These are phyloP conservation scores for Globisporangium abappressorium DNA, from an alignment of 352 stramenopile species.

Conservation along the genomic window DNA sequence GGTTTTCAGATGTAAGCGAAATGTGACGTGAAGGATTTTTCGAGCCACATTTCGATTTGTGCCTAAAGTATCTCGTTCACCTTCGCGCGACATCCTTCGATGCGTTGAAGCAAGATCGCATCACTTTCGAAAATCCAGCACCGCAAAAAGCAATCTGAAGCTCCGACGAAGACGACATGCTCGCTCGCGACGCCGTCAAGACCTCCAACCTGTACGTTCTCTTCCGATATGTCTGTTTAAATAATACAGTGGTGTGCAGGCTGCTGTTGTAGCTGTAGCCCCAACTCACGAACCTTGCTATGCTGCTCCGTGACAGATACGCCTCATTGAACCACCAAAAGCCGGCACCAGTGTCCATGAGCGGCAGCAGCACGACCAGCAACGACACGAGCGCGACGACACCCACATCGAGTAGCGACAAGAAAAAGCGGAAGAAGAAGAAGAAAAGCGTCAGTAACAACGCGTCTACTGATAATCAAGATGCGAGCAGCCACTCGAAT, in stretches of 20 bases:
- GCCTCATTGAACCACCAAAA: conserved; percentile 14
- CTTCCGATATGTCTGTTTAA: background rate
- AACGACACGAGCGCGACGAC: conserved; percentile 19
- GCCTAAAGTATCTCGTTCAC: background rate
- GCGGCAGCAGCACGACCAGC: conserved; percentile 24
- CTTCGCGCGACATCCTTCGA: conserved; percentile 2
- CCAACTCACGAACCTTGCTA: background rate
- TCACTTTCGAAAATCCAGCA: conserved; percentile 3
- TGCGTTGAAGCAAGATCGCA: conserved; percentile 7
- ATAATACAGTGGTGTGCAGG: background rate
- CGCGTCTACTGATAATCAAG: background rate
- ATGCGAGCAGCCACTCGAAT: background rate
- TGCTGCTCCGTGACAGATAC: conserved; percentile 8
- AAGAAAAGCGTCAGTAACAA: conserved; percentile 18
- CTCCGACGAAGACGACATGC: conserved; percentile 16
- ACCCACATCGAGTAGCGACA: conserved; percentile 15
- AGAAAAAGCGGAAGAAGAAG: conserved; percentile 40
- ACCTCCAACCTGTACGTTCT: conserved; percentile 35
- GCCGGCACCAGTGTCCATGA: conserved; percentile 6
- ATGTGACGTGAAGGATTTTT: too few species aligned
- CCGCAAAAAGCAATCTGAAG: background rate
- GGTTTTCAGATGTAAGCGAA: too few species aligned
- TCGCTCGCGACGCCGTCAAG: conserved; percentile 32
- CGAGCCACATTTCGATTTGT: too few species aligned
- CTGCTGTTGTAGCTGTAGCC: background rate